Percentiles rank a stretch among this genome's conserved stretches.
Conservation (phyloP, 1,284 basidiomycete species). For the Papiliotrema flavescens region DNA sequence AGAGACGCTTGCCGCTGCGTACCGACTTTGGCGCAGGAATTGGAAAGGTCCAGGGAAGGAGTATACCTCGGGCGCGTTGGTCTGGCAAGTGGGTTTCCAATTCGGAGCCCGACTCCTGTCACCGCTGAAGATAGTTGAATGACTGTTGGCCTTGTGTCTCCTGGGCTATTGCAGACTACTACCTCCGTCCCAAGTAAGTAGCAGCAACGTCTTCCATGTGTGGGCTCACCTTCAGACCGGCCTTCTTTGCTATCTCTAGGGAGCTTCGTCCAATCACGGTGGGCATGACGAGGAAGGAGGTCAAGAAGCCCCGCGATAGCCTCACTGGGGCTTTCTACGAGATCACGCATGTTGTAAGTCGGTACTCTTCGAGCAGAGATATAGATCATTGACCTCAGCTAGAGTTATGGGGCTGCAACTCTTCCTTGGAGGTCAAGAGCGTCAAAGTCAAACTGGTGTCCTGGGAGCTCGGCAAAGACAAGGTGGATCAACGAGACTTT, state of each 20-base stretch:
- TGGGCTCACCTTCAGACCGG: conserved; percentile 57
- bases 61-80: conserved; percentile 69
- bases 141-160: conserved; percentile 78
- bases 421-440: conserved; percentile 58
- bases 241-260: conserved; percentile 65
- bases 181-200: conserved; percentile 54
- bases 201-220: not conserved
- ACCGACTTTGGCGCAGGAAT: conserved; percentile 70
- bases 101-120: no score
- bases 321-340: conserved; percentile 62
- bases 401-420: conserved; percentile 81
- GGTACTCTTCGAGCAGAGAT: not conserved
- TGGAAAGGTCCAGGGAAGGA: conserved; percentile 69
- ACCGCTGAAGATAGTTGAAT: no score
- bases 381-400: conserved; percentile 43
- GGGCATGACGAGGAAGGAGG: conserved; percentile 66
- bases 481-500: conserved; percentile 54
- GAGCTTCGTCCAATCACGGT: conserved; percentile 70
- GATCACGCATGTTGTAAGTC: conserved; percentile 53
- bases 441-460: conserved; percentile 63
- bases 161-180: conserved; percentile 76
- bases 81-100: conserved; percentile 62
- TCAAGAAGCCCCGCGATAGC: conserved; percentile 58
- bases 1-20: conserved; percentile 69
- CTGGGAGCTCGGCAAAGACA: conserved; percentile 57